A percentile compares a stretch with the other conserved stretches of the same genome.
Conservation (phyloP, 352 stramenopile genomes). For the Globisporangium irregulare region DNA sequence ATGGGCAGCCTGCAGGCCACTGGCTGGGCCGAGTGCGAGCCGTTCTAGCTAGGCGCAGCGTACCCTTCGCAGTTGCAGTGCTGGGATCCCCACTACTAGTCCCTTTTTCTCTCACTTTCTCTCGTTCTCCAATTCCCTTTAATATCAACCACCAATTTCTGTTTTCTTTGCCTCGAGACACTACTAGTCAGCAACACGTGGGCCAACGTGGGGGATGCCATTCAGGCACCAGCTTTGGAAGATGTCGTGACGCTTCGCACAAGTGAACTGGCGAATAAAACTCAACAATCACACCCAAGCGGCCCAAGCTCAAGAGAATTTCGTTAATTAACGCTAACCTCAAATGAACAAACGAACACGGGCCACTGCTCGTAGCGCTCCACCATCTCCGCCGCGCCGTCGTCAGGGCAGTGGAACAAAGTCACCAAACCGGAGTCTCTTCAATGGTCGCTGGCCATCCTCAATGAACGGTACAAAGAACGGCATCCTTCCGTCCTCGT, state of each 20-base stretch:
- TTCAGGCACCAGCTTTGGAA: background rate
- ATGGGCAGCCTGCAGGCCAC: constrained; percentile 47
- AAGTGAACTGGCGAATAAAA: background rate
- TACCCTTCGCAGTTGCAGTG: background rate
- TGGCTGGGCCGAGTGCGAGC: constrained; percentile 65
- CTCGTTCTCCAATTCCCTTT: background rate
- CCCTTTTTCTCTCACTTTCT: background rate
- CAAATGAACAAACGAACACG: too few species aligned
- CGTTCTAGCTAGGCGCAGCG: constrained; percentile 27
- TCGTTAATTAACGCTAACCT: too few species aligned
- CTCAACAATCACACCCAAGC: background rate
- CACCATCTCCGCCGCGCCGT: too few species aligned
- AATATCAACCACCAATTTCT: background rate
- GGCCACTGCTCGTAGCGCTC: too few species aligned
- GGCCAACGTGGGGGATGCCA: background rate
- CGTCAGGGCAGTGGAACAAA: too few species aligned
- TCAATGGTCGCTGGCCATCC: too few species aligned
- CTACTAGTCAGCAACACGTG: background rate
- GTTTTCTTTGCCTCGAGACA: background rate
- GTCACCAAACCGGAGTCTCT: too few species aligned
- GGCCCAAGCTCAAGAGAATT: background rate
- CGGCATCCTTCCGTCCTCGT: too few species aligned
- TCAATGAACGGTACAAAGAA: too few species aligned
- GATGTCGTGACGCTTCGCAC: background rate
- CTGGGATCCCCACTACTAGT: background rate